phyloP scores from a whole-genome alignment of 495 filamentous ascomycete species.

The Xylaria grammica region DNA sequence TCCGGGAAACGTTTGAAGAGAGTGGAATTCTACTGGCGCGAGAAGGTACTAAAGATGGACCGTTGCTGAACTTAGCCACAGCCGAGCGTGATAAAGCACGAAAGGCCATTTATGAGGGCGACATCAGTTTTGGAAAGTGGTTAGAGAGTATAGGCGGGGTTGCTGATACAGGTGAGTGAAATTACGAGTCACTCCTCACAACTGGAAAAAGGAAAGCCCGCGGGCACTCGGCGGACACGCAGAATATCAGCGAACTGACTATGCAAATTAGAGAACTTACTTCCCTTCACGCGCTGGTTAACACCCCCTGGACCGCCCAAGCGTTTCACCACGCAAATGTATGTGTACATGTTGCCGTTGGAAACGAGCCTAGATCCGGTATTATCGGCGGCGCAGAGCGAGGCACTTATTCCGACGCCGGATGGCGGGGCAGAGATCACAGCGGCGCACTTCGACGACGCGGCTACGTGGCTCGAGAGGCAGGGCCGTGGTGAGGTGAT shows the following conservation, averaged over 20 bases:
- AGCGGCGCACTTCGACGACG: conserved; percentile 74
- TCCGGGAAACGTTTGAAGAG: conserved; percentile 94
- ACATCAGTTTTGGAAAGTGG: conserved; percentile 70
- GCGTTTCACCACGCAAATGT: conserved; percentile 94
- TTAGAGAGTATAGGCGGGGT: conserved; percentile 63
- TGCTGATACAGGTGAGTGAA: conserved; percentile 64
- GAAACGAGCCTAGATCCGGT: conserved; percentile 43
- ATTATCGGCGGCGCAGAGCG: conserved; percentile 37
- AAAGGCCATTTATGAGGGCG: conserved; percentile 64
- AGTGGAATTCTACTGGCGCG: conserved; percentile 85
- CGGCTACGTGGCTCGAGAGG: conserved; percentile 68
- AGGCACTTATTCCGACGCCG: conserved; percentile 61
- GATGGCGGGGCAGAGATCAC: conserved; percentile 90
- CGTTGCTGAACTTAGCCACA: conserved; percentile 61
- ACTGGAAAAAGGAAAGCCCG: too few relatives aligned
- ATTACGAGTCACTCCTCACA: not conserved
- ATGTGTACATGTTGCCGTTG: conserved; percentile 88
- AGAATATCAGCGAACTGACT: not conserved
- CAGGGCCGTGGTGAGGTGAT: conserved; percentile 70
- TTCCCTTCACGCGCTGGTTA: conserved; percentile 91
- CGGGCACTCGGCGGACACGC: too few relatives aligned
- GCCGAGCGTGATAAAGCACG: conserved; percentile 68
- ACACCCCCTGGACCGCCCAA: conserved; percentile 74
- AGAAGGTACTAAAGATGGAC: conserved; percentile 40
- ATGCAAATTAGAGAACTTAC: conserved; percentile 57